phyloP scores from a whole-genome alignment of 768 basidiomycete species.

The Galerina sulciceps region DNA sequence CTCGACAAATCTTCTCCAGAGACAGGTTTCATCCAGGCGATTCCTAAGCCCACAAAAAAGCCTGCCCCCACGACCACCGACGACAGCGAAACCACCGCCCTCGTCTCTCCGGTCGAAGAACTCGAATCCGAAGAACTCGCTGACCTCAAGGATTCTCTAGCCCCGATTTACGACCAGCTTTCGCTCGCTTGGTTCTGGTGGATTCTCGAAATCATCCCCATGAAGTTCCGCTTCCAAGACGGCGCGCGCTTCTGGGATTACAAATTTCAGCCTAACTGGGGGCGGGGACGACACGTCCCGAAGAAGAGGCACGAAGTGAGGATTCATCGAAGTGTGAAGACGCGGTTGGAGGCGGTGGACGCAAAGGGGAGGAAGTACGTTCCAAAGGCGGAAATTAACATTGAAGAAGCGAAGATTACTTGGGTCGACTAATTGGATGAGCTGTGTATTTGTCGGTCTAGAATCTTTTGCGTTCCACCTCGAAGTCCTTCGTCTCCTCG shows the following conservation, averaged over 20 bases:
- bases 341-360: constrained; percentile 54
- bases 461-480: not conserved
- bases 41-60: constrained; percentile 30
- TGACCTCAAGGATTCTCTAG: constrained; percentile 52
- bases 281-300: constrained; percentile 42
- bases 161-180: constrained; percentile 56
- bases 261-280: constrained; percentile 35
- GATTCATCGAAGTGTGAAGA: constrained; percentile 55
- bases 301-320: constrained; percentile 35
- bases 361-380: constrained; percentile 37
- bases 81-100: constrained; percentile 1
- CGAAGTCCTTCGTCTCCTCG: not conserved
- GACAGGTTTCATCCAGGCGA: constrained; percentile 22
- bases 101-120: not conserved
- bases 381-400: constrained; percentile 35
- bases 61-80: not conserved
- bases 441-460: not conserved
- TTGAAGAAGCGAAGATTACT: constrained; percentile 28
- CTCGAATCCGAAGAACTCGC: constrained; percentile 46
- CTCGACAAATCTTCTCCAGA: constrained; percentile 29
- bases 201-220: constrained; percentile 29
- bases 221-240: constrained; percentile 38
- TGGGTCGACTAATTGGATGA: constrained; percentile 44
- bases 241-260: constrained; percentile 29
- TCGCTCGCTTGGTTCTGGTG: constrained; percentile 49